Base-by-base conservation (phyloP, 345 rosid genomes). In the Eucalyptus erythrocorys region DNA sequence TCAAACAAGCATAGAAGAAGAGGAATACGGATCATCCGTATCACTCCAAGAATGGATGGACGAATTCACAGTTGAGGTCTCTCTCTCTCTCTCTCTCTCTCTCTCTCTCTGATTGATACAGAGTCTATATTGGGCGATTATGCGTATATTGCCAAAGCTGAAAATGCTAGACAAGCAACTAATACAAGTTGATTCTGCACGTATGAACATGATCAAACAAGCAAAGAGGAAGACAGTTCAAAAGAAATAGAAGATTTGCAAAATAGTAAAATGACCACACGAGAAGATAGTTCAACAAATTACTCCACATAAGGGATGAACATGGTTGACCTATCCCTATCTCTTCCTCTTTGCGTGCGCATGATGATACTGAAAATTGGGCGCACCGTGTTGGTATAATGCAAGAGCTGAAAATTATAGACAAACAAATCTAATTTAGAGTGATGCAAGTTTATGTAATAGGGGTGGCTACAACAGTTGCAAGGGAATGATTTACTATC, bases 261-360 rank as follows among this genome's bases (percentile, higher is more conserved):
- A 55, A 9, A 22, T 55, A 55, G 61, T 22, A 22, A 55, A 53
- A 55, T 55, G 61, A 55, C 61, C 61, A 22, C 27, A 55, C 12
- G 12, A 1, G 61, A 55, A 55, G 12, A 22, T 55, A 22, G 1
- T 55, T 55, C 0, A 55, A 55, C 61, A 22, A 55, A 55, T 55
- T 55, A 55, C 61, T 55, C 61, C 27, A 55, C 61, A 22, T 55
- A 55, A 55, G 61, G 6, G 8, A 22, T 55, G 61, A 55, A 55
- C 27, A 55, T 9, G 61, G 61, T 55, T 55, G 61, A 55, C 27
- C 61, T 55, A 27, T 55, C 61, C 12, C 59, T 3, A 53, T 55
- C 61, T 55, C 27, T 55, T 0, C 0, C 61, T 55, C 27, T 55
- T 22, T 22, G 27, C 2, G 1, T 3, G 0, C 1, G 12, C 12